Conservation (phyloP, 2,329 filamentous ascomycete species). For the Chaetomiaceae sp. region DNA sequence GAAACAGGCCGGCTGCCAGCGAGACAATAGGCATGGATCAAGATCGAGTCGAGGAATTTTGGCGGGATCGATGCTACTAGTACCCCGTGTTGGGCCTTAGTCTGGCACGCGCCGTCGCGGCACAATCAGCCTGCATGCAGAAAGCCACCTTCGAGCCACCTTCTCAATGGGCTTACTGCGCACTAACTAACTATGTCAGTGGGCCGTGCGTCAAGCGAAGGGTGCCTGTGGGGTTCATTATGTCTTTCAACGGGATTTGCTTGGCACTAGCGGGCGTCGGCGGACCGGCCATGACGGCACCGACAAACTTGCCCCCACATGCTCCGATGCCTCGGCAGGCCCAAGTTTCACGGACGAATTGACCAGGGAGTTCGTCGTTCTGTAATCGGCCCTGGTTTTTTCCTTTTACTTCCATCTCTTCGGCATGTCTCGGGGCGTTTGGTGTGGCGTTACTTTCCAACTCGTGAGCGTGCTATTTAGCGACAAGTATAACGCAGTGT, state of each 20-base stretch:
- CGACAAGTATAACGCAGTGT: no score
- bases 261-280: not conserved
- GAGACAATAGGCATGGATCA: constrained; percentile 23
- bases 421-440: constrained; percentile 1
- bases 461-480: not conserved
- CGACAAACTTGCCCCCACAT: constrained; percentile 1
- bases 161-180: not conserved
- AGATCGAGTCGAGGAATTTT: constrained; percentile 15
- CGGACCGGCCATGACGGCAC: constrained; percentile 5
- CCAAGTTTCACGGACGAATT: not conserved
- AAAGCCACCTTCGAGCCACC: no score
- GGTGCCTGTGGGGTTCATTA: no score
- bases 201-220: not conserved
- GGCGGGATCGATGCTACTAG: constrained; percentile 2
- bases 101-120: constrained; percentile 11
- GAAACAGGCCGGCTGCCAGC: constrained; percentile 3
- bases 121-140: constrained; percentile 14
- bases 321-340: constrained; percentile 16
- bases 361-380: not conserved
- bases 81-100: no score
- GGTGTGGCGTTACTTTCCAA: not conserved
- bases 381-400: not conserved
- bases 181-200: not conserved
- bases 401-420: not conserved
- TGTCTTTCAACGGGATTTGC: no score